These are phyloP conservation scores for Termitomyces sp. DNA, from an alignment of 768 basidiomycete genomes.

Conservation along the genomic window DNA sequence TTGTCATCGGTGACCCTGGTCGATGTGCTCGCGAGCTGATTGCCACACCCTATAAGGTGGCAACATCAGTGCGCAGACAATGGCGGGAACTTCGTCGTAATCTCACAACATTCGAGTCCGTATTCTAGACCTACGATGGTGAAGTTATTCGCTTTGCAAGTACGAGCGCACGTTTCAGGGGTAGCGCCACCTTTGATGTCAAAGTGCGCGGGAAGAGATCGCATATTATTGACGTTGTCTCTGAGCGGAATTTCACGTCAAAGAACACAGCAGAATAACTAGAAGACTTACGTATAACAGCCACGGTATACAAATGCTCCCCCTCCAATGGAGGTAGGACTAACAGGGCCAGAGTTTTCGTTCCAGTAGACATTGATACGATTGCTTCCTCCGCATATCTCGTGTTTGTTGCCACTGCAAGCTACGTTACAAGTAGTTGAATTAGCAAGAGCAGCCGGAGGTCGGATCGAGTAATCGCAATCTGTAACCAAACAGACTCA, in stretches of 20 bases:
- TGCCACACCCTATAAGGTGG: not conserved
- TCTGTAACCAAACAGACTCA: not conserved
- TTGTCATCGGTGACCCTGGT: slow-evolving; percentile 1
- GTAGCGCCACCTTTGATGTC: slow-evolving; percentile 3
- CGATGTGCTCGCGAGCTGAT: not conserved
- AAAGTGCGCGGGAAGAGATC: slow-evolving; percentile 2
- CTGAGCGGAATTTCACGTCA: not conserved
- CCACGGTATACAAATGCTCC: slow-evolving; percentile 8
- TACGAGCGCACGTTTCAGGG: slow-evolving; percentile 7
- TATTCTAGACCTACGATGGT: slow-evolving; percentile 10
- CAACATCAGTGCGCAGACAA: not conserved
- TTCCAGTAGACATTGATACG: slow-evolving; percentile 8
- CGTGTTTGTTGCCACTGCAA: slow-evolving; percentile 3
- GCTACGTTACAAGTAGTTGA: not conserved
- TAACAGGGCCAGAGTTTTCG: slow-evolving; percentile 1
- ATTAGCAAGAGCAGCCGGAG: not conserved
- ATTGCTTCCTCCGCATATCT: slow-evolving; percentile 1
- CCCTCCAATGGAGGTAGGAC: not conserved
- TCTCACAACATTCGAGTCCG: slow-evolving; percentile 7
- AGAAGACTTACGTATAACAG: slow-evolving; percentile 8
- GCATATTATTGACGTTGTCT: slow-evolving; percentile 1
- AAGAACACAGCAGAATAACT: not conserved
- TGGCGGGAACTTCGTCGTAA: not conserved
- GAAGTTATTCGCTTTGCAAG: slow-evolving; percentile 6
- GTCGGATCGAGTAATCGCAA: slow-evolving; percentile 7